Base-by-base conservation (phyloP, 352 stramenopile genomes). In the Pythium vanterpoolii region DNA sequence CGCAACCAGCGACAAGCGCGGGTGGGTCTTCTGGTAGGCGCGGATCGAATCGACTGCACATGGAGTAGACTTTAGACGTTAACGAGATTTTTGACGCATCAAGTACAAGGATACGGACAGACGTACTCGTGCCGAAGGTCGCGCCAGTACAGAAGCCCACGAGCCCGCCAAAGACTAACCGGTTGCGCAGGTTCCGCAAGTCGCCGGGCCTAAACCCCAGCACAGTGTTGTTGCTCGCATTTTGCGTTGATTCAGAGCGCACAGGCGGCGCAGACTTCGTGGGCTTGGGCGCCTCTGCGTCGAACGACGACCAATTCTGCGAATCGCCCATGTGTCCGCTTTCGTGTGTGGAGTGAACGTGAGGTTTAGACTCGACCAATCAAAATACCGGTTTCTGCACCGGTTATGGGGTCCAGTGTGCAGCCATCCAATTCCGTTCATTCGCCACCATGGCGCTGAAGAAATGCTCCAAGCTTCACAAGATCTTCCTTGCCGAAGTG, bases 281-380 rank as follows among this genome's bases (percentile, higher is more conserved):
- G 34, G 56, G 63, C 43, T 59, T 51, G 8, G 56, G 46, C 62
- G 60, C 50, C 45, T 45, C 56, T 23, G 73, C 74, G 28, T 90
- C 80, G 72, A 90, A 93, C 48, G 83, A 84, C 60, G 73, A 86
- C 83, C 83, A 93, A 51, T 89, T 89, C 72, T 92, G 78, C 40
- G 79, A 89, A 68, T 89, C 79, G 39, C 78, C 67, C 83, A 92
- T 90, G 4, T 47, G 42, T 36, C 31, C 11, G 16, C 30, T 30
- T 36, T 23, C 4, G 9, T 16, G 31, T 48, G 40, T 47, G 55
- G 26, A 18, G 31, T 50, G n/a, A 16, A 21, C 14, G 36, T 54
- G 30, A 36, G 10, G 5, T 19, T 26, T 14, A 16, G 10, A 43
- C 5, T 1, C 7, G n/a, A n/a, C n/a, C n/a, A n/a, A n/a, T 48